Evolutionary conservation across 768 basidiomycete genomes (phyloP), one percentile per base, ranked within the genome.

Genomic region (Clavaria fumosa): DNA sequence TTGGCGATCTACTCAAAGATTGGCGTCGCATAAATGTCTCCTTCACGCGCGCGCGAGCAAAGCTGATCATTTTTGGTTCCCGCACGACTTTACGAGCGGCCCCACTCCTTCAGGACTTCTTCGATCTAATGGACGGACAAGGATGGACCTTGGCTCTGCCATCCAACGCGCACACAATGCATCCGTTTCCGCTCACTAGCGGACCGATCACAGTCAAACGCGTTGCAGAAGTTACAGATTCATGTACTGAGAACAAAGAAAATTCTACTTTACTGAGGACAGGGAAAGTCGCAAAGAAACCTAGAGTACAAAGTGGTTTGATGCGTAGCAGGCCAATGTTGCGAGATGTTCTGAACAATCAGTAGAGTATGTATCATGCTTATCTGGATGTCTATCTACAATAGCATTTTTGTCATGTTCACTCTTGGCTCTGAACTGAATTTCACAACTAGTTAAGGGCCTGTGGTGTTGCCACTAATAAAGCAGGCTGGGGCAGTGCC

Each of bases 21-120:
- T 96, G 93, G 91, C 68, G 95, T 24, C 60, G 95, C 23, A 78
- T 96, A 67, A 99, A 99, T 50, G 95, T 99, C 12, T 82, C 89
- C 5, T 88, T 97, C 54, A 96, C 93, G 1, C 78, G 95, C 11
- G 93, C 91, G 0, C 75, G 79, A 38, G 72, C 73, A 23, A 99
- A 99, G 59, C 62, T 99, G 2, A 66, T 96, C 55, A 79, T 99
- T 41, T 67, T 99, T 47, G 93, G 95, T 3, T 91, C 88, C 0
- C 67, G 78, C 28, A 69, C 60, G 48, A 99, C 93, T 1, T 64
- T 99, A 7, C 54, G 70, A 28, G 51, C 54, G 19, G 68, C 71
- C 0, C 56, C 73, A 0, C 54, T 95, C 21, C 59, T 97, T 24
- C 53, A 58, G 2, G 70, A 80, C 19, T 91, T 97, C 58, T 73